Evolutionary conservation across 2,329 filamentous ascomycete genomes (phyloP).

Genomic region (Penicillium rolfsii): DNA sequence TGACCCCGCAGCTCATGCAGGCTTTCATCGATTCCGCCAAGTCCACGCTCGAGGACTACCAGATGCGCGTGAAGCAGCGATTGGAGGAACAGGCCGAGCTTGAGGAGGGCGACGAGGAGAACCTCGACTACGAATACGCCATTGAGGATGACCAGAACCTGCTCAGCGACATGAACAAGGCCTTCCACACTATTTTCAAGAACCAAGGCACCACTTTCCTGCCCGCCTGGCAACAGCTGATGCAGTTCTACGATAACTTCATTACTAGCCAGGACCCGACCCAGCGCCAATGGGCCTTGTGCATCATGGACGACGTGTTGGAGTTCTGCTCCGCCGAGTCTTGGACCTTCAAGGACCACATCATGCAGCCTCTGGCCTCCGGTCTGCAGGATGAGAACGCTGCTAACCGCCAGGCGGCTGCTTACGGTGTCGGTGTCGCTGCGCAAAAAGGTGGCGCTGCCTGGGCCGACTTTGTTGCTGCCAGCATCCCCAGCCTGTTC

Average conservation of each 20-base stretch:
- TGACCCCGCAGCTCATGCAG: slow-evolving; percentile 77
- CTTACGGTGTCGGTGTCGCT: slow-evolving; percentile 93
- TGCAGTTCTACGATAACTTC: slow-evolving; percentile 84
- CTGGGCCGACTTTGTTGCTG: slow-evolving; percentile 86
- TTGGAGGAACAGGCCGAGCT: slow-evolving; percentile 81
- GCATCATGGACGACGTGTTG: slow-evolving; percentile 96
- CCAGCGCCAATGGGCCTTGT: slow-evolving; percentile 97
- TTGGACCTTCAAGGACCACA: slow-evolving; percentile 82
- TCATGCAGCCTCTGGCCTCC: slow-evolving; percentile 81
- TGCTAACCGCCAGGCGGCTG: slow-evolving; percentile 91
- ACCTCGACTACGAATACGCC: slow-evolving; percentile 82
- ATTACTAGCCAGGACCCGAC: slow-evolving; percentile 80
- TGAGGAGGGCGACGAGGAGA: slow-evolving; percentile 88
- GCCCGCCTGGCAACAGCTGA: slow-evolving; percentile 81
- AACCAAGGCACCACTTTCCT: slow-evolving; percentile 86
- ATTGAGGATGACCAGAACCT: slow-evolving; percentile 97
- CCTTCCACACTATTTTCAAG: slow-evolving; percentile 98
- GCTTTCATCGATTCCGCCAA: slow-evolving; percentile 85
- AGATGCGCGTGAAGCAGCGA: slow-evolving; percentile 78
- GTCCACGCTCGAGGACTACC: slow-evolving; percentile 89
- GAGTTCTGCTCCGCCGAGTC: slow-evolving; percentile 93
- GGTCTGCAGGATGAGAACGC: slow-evolving; percentile 85
- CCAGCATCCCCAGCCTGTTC: slow-evolving; percentile 79
- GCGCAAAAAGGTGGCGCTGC: slow-evolving; percentile 86
- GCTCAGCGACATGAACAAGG: slow-evolving; percentile 99